A percentile compares a stretch with the other conserved stretches of the same genome.
Conservation (phyloP, 2,329 filamentous ascomycete species). For the Aspergillus costaricaensis region DNA sequence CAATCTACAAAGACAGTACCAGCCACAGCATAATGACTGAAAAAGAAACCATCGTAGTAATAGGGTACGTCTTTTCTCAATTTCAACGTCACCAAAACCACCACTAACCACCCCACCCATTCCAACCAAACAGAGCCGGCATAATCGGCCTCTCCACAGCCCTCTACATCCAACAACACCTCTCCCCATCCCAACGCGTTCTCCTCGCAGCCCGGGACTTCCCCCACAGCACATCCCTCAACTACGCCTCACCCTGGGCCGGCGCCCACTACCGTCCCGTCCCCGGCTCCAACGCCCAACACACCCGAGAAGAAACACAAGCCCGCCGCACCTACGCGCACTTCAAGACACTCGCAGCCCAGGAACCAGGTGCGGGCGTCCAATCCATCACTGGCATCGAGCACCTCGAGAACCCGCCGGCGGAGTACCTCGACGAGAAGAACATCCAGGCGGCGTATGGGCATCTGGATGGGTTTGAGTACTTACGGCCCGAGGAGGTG, state of each 20-base stretch:
- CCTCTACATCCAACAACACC: slow-evolving; percentile 35
- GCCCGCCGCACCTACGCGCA: slow-evolving; percentile 41
- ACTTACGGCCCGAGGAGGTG: slow-evolving; percentile 31
- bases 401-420: slow-evolving; percentile 43
- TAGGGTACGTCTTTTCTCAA: slow-evolving; percentile 32
- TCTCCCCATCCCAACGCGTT: slow-evolving; percentile 32
- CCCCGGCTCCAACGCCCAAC: slow-evolving; percentile 41
- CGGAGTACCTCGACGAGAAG: slow-evolving; percentile 35
- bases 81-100: background rate
- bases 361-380: slow-evolving; percentile 42
- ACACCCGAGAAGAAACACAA: slow-evolving; percentile 39
- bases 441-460: slow-evolving; percentile 33
- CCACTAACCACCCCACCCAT: slow-evolving; percentile 11
- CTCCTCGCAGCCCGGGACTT: slow-evolving; percentile 46
- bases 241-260: slow-evolving; percentile 51
- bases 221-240: slow-evolving; percentile 41
- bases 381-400: slow-evolving; percentile 43
- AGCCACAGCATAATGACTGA: slow-evolving; percentile 21
- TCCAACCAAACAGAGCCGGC: slow-evolving; percentile 36
- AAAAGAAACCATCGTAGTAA: slow-evolving; percentile 39
- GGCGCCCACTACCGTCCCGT: slow-evolving; percentile 52
- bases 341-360: slow-evolving; percentile 38
- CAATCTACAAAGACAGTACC: too few species aligned
- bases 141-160: slow-evolving; percentile 44
- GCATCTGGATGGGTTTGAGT: slow-evolving; percentile 39